A percentile compares a stretch with the other conserved stretches of the same genome.
phyloP scores from a whole-genome alignment of 2,329 filamentous ascomycete genomes.

The Xylaria sp. region DNA sequence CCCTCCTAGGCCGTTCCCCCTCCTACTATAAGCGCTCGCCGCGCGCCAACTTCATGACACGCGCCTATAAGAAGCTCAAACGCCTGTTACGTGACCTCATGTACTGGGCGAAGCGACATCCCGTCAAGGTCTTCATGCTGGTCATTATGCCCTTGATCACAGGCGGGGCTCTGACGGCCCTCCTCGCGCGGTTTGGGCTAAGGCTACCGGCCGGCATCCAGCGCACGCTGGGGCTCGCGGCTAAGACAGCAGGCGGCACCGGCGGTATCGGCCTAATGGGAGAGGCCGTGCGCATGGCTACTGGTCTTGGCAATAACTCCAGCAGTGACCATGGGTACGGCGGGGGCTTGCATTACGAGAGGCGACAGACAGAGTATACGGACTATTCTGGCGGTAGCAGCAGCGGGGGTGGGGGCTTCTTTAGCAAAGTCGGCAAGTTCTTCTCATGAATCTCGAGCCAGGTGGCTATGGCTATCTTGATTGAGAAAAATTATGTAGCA shows the following conservation, averaged over 20 bases:
- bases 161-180: constrained; percentile 78
- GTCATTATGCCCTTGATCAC: constrained; percentile 88
- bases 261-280: constrained; percentile 57
- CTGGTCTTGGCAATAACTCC: constrained; percentile 36
- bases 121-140: constrained; percentile 84
- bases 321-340: constrained; percentile 44
- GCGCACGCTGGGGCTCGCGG: constrained; percentile 61
- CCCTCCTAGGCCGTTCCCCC: constrained; percentile 57
- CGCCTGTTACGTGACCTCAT: constrained; percentile 80
- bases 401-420: constrained; percentile 44
- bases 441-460: constrained; percentile 45
- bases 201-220: constrained; percentile 70
- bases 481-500: neutral
- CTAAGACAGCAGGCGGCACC: constrained; percentile 54
- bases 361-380: constrained; percentile 43
- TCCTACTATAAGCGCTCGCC: constrained; percentile 82
- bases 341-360: constrained; percentile 47
- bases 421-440: constrained; percentile 47
- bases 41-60: constrained; percentile 76
- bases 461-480: constrained; percentile 8
- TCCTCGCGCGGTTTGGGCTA: constrained; percentile 81
- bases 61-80: constrained; percentile 76
- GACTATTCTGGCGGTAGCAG: constrained; percentile 40
- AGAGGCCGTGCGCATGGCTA: constrained; percentile 62
- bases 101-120: constrained; percentile 82